Evolutionary conservation across 176 grass and related monocot genomes (phyloP).

Genomic region (Poa annua): DNA sequence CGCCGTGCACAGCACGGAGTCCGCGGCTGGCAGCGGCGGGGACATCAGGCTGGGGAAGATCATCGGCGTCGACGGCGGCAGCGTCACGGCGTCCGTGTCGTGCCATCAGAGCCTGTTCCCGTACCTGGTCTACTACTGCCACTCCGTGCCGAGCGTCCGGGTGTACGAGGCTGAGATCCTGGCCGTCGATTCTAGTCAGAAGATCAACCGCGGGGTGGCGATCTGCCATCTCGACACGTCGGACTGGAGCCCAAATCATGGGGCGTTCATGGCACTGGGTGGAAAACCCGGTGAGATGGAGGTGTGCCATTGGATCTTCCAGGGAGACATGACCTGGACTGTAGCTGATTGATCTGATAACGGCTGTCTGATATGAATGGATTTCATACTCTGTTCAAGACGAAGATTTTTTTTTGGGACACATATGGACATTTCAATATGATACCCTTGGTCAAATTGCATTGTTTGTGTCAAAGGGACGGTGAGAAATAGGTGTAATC

Average conservation of each 20-base stretch:
- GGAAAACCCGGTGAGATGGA: background rate
- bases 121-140: slow-evolving; percentile 28
- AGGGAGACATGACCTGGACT: background rate
- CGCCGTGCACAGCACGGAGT: slow-evolving; percentile 2
- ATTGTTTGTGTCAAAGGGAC: background rate
- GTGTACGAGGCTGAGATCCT: slow-evolving; percentile 17
- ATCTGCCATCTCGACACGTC: slow-evolving; percentile 25
- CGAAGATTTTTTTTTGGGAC: background rate
- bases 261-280: slow-evolving; percentile 3
- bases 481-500: background rate
- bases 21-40: background rate
- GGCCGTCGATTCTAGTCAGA: background rate
- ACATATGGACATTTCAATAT: background rate
- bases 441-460: background rate
- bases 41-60: background rate
- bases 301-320: slow-evolving; percentile 29
- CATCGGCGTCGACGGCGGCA: background rate
- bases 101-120: slow-evolving; percentile 20
- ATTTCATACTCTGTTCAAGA: background rate
- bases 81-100: background rate
- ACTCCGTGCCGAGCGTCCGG: slow-evolving; percentile 22
- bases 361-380: background rate
- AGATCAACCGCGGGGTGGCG: slow-evolving; percentile 13
- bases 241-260: background rate
- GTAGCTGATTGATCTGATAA: background rate